A percentile compares a stretch with the other conserved stretches of the same genome.
These are phyloP conservation scores for Suaeda aralocaspica DNA, from an alignment of 148 eudicot species.

Conservation along the genomic window DNA sequence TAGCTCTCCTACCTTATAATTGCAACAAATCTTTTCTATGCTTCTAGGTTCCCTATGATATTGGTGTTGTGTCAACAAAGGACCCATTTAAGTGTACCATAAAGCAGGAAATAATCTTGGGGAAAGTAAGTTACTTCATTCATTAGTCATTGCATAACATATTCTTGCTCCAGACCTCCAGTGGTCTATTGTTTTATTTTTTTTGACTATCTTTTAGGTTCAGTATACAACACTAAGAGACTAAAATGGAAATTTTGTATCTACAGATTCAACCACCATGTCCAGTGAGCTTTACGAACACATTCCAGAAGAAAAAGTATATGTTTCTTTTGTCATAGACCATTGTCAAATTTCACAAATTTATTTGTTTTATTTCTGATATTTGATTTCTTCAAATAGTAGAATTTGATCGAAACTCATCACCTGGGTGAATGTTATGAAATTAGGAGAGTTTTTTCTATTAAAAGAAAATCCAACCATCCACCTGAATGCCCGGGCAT, in stretches of 20 bases:
- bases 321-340: conserved; percentile 13
- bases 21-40: conserved; percentile 10
- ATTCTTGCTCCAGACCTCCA: background rate
- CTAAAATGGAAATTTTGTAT: conserved; percentile 60
- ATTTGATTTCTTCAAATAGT: background rate
- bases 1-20: background rate
- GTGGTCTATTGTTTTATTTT: no score
- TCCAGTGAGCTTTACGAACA: conserved; percentile 45
- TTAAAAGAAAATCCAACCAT: conserved; percentile 73
- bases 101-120: conserved; percentile 96
- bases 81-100: conserved; percentile 98
- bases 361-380: background rate
- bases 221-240: conserved; percentile 73
- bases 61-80: conserved; percentile 90
- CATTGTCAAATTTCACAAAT: background rate
- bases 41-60: conserved; percentile 93
- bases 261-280: conserved; percentile 56
- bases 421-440: conserved; percentile 49
- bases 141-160: background rate
- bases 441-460: conserved; percentile 81
- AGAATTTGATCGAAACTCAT: conserved; percentile 10
- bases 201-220: conserved; percentile 49
- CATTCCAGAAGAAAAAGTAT: conserved; percentile 72
- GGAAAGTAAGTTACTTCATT: conserved; percentile 62
- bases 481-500: conserved; percentile 70